Evolutionary conservation across 495 filamentous ascomycete species (phyloP), one percentile per base, ranked within the genome.

Genomic region (Penicillium paxilli): DNA sequence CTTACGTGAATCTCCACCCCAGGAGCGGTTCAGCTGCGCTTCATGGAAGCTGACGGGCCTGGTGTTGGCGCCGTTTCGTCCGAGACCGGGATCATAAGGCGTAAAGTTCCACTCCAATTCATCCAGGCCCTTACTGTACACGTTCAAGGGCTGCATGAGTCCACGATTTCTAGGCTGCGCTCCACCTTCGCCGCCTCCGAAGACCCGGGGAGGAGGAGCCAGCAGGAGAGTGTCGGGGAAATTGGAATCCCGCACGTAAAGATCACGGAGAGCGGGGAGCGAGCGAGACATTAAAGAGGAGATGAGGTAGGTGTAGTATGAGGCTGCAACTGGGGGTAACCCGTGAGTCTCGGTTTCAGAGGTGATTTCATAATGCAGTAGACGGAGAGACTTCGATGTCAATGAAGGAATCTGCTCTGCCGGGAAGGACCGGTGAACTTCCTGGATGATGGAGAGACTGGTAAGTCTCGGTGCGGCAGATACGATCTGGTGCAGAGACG

Each of bases 261-360:
- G 78, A 17, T 84, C 78, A 5, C 71, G 75, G 1, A 98, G 81
- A 11, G 80, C 77, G 9, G 92, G 89, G 0, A 98, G 80, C 14
- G 80, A 77, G 51, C 86, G 84, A n/a, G 82, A 79, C 57, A 91
- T 82, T 26, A 98, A 78, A 5, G 89, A 94, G 32, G 80, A 79
- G 20, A 91, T 81, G n/a, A 98, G 83, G 73, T 96, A 96, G 40
- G 78, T 75, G 66, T 98, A 96, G 75, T 96, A 95, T 47, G 84
- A 86, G 4, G 77, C 71, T 1, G 83, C 79, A 7, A 85, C 82
- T 17, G 78, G 80, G 4, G 84, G 74, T 37, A 89, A 80, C 20
- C 81, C 79, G 52, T 74, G 76, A 14, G 67, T 65, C 0, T 77
- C 72, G 9, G 79, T 67, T 8, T 80, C 62, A 2, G 80, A 81